A percentile compares a stretch with the other conserved stretches of the same genome.
Evolutionary conservation across 225 moss, liverwort and hornwort genomes (phyloP).

Genomic region (Climacium dendroides): DNA sequence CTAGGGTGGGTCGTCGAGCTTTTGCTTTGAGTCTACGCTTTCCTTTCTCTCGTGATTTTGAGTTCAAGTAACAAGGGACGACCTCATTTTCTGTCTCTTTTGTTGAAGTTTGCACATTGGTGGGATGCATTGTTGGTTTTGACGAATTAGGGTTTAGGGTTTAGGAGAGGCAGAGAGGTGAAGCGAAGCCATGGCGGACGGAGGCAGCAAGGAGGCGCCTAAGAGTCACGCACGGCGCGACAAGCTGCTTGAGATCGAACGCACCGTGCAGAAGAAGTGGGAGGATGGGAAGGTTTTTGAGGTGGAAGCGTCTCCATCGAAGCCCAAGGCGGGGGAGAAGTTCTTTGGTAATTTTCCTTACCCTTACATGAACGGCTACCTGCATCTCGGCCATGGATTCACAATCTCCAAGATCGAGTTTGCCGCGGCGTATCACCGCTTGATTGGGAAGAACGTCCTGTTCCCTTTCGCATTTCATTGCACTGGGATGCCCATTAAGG

Average conservation of each 20-base stretch:
- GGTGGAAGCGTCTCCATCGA: constrained; percentile 45
- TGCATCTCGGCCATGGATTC: constrained; percentile 89
- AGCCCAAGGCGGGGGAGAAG: constrained; percentile 50
- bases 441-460: constrained; percentile 73
- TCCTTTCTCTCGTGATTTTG: neutral
- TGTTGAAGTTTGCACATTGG: neutral
- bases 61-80: neutral
- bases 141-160: neutral
- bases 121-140: neutral
- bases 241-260: constrained; percentile 65
- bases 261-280: constrained; percentile 60
- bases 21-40: neutral
- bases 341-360: constrained; percentile 89
- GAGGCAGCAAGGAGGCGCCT: constrained; percentile 22
- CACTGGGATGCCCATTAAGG: constrained; percentile 98
- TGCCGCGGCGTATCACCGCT: constrained; percentile 80
- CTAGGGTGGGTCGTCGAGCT: neutral
- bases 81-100: neutral
- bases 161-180: neutral
- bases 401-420: constrained; percentile 55
- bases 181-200: neutral
- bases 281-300: constrained; percentile 72
- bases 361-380: constrained; percentile 92
- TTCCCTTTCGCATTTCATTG: constrained; percentile 91
- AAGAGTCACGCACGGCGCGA: constrained; percentile 83